Conservation (phyloP, 306 rosid genomes). For the Phaseolus lunatus region DNA sequence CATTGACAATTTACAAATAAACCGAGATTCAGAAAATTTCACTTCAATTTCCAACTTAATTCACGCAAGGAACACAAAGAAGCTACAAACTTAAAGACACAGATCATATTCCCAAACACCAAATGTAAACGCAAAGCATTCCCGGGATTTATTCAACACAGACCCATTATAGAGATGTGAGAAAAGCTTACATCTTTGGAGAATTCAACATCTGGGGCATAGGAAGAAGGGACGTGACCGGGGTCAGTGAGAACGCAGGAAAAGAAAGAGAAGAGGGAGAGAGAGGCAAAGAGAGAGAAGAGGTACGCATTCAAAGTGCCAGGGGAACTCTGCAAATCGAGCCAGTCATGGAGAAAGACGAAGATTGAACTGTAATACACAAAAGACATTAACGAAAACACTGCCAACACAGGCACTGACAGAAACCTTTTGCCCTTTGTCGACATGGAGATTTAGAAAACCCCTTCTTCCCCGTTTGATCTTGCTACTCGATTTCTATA, state of each 20-base stretch:
- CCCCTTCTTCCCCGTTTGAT: not conserved
- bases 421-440: conserved; percentile 58
- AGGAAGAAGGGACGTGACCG: conserved; percentile 77
- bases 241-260: conserved; percentile 79
- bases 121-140: not conserved
- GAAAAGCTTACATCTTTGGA: conserved; percentile 63
- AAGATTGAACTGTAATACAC: conserved; percentile 69
- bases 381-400: conserved; percentile 57
- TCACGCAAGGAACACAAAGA: not conserved
- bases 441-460: not conserved
- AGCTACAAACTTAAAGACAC: not conserved
- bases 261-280: conserved; percentile 73
- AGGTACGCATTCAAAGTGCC: conserved; percentile 65
- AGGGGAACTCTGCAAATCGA: conserved; percentile 67
- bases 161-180: conserved; percentile 2
- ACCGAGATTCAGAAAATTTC: not conserved
- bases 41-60: conserved; percentile 6
- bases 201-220: conserved; percentile 74
- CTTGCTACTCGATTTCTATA: not conserved
- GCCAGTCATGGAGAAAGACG: conserved; percentile 77
- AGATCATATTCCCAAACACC: not conserved
- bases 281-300: conserved; percentile 62
- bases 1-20: not conserved
- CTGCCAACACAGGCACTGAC: conserved; percentile 65
- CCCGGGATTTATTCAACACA: conserved; percentile 14